Conservation (phyloP, 768 basidiomycete genomes). For the Suillus subluteus region DNA sequence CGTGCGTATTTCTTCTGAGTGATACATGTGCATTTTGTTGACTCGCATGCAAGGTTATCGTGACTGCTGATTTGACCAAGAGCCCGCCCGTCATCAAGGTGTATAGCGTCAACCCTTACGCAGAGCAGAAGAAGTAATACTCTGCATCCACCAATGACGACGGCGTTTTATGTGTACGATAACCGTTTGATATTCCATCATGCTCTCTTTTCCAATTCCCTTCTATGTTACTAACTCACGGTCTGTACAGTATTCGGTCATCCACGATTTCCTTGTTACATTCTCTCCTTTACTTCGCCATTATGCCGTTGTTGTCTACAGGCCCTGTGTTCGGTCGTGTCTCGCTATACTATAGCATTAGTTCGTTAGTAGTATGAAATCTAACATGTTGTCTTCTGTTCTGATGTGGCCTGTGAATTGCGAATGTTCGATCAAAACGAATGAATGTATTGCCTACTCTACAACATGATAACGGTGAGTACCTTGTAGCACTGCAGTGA, state of each 20-base stretch:
- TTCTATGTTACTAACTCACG: slow-evolving; percentile 35
- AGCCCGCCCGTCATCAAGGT: slow-evolving; percentile 97
- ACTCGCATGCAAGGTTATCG: slow-evolving; percentile 68
- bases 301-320: slow-evolving; percentile 5
- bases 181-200: slow-evolving; percentile 30
- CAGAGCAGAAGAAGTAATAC: slow-evolving; percentile 51
- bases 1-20: slow-evolving; percentile 50
- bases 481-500: background rate
- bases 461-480: background rate
- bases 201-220: slow-evolving; percentile 31
- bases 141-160: slow-evolving; percentile 8
- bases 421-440: background rate
- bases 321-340: background rate
- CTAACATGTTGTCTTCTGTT: background rate
- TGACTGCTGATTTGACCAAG: slow-evolving; percentile 94
- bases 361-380: slow-evolving; percentile 12
- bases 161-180: slow-evolving; percentile 32
- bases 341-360: slow-evolving; percentile 9
- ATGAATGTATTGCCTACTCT: background rate
- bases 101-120: slow-evolving; percentile 93
- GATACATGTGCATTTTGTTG: slow-evolving; percentile 14
- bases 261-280: slow-evolving; percentile 23
- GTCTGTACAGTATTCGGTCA: slow-evolving; percentile 34
- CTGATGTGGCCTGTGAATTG: background rate
- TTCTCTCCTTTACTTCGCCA: slow-evolving; percentile 20